Evolutionary conservation across 1,284 basidiomycete genomes (phyloP).

Genomic region (Takashimella tepidaria): DNA sequence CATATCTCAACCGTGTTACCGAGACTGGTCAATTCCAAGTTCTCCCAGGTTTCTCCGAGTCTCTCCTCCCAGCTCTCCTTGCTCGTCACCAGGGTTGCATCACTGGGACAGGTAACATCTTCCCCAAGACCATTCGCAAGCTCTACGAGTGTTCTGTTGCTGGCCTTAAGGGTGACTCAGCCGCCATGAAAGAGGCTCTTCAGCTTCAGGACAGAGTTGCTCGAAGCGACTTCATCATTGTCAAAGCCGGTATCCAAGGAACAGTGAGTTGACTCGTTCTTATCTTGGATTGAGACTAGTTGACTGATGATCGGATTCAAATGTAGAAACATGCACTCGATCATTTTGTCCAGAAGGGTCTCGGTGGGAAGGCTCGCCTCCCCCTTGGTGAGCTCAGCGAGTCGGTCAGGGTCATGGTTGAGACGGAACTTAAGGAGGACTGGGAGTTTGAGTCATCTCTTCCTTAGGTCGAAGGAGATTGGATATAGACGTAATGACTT

Average conservation of each 20-base stretch:
- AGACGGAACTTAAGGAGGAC: slow-evolving; percentile 55
- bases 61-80: slow-evolving; percentile 61
- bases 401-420: slow-evolving; percentile 46
- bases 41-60: slow-evolving; percentile 47
- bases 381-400: slow-evolving; percentile 52
- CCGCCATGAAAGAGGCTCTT: slow-evolving; percentile 62
- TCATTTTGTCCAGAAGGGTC: slow-evolving; percentile 65
- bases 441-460: slow-evolving; percentile 60
- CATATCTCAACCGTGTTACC: slow-evolving; percentile 23
- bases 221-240: slow-evolving; percentile 66
- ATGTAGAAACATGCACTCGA: slow-evolving; percentile 60
- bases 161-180: slow-evolving; percentile 50
- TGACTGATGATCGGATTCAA: slow-evolving; percentile 46
- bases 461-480: too few species aligned
- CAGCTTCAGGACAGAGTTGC: slow-evolving; percentile 64
- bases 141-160: slow-evolving; percentile 55
- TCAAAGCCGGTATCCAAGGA: slow-evolving; percentile 57
- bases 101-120: slow-evolving; percentile 68
- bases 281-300: background rate
- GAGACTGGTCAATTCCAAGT: slow-evolving; percentile 41
- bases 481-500: too few species aligned
- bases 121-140: slow-evolving; percentile 65
- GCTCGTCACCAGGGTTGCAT: slow-evolving; percentile 63
- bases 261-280: slow-evolving; percentile 20
- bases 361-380: slow-evolving; percentile 57